These are phyloP conservation scores for Laetiporus sulphureus DNA, from an alignment of 1,284 basidiomycete genomes.

Conservation along the genomic window DNA sequence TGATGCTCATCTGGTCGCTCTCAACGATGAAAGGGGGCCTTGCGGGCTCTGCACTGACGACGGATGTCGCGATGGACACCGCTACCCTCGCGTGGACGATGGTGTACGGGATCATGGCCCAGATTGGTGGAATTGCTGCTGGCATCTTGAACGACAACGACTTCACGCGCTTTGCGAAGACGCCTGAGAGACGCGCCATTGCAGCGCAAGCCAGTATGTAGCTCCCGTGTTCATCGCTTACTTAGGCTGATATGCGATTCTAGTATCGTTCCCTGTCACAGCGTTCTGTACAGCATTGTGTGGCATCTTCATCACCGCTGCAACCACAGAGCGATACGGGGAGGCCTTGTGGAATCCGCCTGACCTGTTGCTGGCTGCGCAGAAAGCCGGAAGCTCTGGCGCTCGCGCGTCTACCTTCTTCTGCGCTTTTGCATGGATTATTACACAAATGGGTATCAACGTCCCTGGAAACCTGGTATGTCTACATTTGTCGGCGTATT, in stretches of 20 bases:
- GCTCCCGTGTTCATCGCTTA: neutral
- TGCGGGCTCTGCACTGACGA: constrained; percentile 1
- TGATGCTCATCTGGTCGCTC: constrained; percentile 17
- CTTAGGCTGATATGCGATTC: neutral
- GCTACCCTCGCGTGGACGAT: constrained; percentile 17
- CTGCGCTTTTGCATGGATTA: constrained; percentile 14
- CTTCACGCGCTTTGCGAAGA: constrained; percentile 17
- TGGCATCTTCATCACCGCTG: constrained; percentile 17
- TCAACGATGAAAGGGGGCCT: constrained; percentile 13
- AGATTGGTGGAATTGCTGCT: constrained; percentile 14
- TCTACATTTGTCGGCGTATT: neutral
- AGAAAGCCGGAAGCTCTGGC: constrained; percentile 12
- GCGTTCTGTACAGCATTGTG: constrained; percentile 13
- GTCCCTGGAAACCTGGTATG: constrained; percentile 14
- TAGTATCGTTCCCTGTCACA: constrained; percentile 14
- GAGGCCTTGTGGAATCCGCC: constrained; percentile 17
- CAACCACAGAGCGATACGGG: constrained; percentile 12
- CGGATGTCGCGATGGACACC: neutral
- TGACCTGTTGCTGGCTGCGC: constrained; percentile 13
- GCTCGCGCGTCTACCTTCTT: constrained; percentile 18
- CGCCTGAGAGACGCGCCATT: constrained; percentile 12
- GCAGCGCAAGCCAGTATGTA: constrained; percentile 3
- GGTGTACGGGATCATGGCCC: constrained; percentile 16
- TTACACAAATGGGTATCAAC: constrained; percentile 19
- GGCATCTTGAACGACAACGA: constrained; percentile 20